Conservation (phyloP, 2,329 filamentous ascomycete species). For the Zymoseptoria pseudotritici region DNA sequence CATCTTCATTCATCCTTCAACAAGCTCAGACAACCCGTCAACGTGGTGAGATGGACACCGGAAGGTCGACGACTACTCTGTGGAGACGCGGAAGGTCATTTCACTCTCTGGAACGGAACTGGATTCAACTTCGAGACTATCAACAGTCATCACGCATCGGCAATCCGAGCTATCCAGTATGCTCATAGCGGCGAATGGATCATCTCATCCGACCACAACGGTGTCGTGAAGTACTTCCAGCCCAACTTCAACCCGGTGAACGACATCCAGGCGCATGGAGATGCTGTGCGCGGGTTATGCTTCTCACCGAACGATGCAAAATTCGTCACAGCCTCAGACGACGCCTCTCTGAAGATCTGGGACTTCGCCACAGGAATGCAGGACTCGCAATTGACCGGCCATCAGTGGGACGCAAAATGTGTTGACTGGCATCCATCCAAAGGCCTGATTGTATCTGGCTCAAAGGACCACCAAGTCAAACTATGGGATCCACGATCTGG, state of each 20-base stretch:
- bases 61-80: constrained; percentile 88
- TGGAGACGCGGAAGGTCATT: constrained; percentile 92
- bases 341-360: constrained; percentile 88
- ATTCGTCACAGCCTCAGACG: constrained; percentile 92
- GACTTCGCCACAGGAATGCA: constrained; percentile 84
- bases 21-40: constrained; percentile 96
- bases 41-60: constrained; percentile 94
- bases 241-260: constrained; percentile 99
- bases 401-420: constrained; percentile 95
- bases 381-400: constrained; percentile 79
- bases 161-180: constrained; percentile 75
- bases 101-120: constrained; percentile 97
- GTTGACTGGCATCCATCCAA: constrained; percentile 98
- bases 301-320: constrained; percentile 93
- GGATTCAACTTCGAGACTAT: constrained; percentile 99
- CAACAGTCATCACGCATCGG: constrained; percentile 91
- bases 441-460: constrained; percentile 87
- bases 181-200: constrained; percentile 97
- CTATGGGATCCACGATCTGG: constrained; percentile 95
- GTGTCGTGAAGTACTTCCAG: constrained; percentile 96
- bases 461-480: constrained; percentile 95
- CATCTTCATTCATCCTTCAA: constrained; percentile 97
- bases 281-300: constrained; percentile 82
- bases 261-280: constrained; percentile 81
- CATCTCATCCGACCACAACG: constrained; percentile 89